Base-by-base conservation (phyloP, 352 stramenopile species). In the Phytophthora nicotianae region DNA sequence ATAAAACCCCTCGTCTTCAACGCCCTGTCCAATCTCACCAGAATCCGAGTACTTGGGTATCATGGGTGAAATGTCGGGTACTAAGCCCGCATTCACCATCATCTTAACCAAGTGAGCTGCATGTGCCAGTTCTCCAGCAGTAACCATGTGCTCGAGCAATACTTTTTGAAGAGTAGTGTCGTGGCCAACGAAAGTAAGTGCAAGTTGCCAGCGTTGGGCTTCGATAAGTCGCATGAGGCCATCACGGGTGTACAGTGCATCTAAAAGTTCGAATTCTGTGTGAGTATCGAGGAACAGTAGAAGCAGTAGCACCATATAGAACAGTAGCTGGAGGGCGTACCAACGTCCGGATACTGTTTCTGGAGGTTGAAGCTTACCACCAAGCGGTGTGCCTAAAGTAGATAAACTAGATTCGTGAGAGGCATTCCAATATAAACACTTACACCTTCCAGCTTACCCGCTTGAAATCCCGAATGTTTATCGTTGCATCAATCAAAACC, bases 161-260 rank as follows among this genome's bases (percentile, higher is more conserved):
- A 84, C 46, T 7, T 52, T 55, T 57, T 89, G 79, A 6, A 91
- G 70, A 1, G 71, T 72, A 0, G 50, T 37, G 38, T 91, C 77
- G 13, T 73, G 83, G 1, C 81, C 81, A 6, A 86, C 81, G 61
- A 89, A 91, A 5, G 77, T 77, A 26, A 85, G 62, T 21, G 81
- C 81, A 20, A 91, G 57, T 11, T 84, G 67, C 81, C 79, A 91
- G 32, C 75, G 78, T 42, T 85, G 68, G 43, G 79, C 81, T 38
- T 89, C 75, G 32, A 89, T 83, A n/a, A 91, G 68, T 45, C 77
- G 74, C 21, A 81, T 45, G 16, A 89, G 47, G 33, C 72, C 70
- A 46, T 91, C 81, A 17, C 78, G 77, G 35, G 68, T 86, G 65
- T 89, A 89, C 13, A 91, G 58, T n/a, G 74, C 68, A 26, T 89